phyloP scores from a whole-genome alignment of 2,329 filamentous ascomycete species.

The Cercospora brassicicola region DNA sequence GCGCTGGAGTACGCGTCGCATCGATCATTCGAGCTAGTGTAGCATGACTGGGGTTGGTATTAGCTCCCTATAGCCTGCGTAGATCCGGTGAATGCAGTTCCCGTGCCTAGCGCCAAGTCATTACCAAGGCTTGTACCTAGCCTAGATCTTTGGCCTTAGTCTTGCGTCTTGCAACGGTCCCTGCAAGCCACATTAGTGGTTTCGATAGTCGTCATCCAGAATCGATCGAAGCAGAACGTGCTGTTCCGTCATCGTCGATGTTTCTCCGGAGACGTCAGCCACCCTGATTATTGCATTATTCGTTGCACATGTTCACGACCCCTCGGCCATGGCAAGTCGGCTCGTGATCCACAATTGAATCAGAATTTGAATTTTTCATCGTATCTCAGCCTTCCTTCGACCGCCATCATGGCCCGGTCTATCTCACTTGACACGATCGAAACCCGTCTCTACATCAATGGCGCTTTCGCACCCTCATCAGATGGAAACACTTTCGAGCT shows the following conservation, averaged over 20 bases:
- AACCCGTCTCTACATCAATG: constrained; percentile 53
- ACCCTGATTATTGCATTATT: neutral
- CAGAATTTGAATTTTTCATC: neutral
- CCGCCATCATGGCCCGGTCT: constrained; percentile 20
- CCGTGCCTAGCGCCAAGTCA: neutral
- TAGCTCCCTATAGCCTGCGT: no score
- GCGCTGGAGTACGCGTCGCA: no score
- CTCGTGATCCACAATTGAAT: neutral
- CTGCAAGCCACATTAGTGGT: neutral
- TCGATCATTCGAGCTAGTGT: no score
- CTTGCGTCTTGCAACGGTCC: neutral
- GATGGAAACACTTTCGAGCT: constrained; percentile 49
- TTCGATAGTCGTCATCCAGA: neutral
- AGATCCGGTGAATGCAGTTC: neutral
- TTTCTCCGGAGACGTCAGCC: neutral
- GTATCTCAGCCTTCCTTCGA: neutral
- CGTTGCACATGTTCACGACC: neutral
- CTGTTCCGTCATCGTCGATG: neutral
- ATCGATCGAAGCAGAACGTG: neutral
- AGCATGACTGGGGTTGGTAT: no score
- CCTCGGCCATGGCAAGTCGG: neutral
- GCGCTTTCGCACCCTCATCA: constrained; percentile 51
- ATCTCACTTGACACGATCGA: constrained; percentile 35
- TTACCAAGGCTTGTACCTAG: neutral
- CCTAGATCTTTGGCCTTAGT: neutral